Base-by-base conservation (phyloP, 192 early-diverging fungal genomes). In the Coemansia interrupta region DNA sequence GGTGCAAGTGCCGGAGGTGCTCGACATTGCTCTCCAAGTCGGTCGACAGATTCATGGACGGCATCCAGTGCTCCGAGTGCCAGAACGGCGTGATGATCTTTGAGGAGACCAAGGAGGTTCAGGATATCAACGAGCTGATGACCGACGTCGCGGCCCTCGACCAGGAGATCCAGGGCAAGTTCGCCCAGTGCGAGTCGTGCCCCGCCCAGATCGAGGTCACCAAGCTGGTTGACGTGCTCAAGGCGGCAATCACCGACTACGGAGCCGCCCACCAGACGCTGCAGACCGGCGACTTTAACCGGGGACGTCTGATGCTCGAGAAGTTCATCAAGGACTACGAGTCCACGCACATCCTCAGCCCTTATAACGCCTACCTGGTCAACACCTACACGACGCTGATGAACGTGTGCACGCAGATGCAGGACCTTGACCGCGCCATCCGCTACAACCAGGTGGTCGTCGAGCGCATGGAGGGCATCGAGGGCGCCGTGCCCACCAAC, bases 1-100 rank as follows among this genome's bases (percentile, higher is more conserved):
- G 86, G 87, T 91, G 90, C 78, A 80, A 85, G 68, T 91, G 90
- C 66, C 66, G 62, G 41, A 70, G 90, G 20, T 91, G 90, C 73
- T 80, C 72, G 18, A 70, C 71, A 36, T 72, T 78, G 11, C 79
- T 89, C 29, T 81, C 83, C 40, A 77, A 84, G 40, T 87, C 85
- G n/a, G 80, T 84, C 1, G 88, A 89, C 61, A 79, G 88, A 7
- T 83, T 83, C 45, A 72, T 89, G 72, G 83, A 86, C 65, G 86
- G 87, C 17, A 80, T 87, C 41, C 73, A 85, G 44, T 89, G 87
- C 76, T 53, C 58, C 26, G 44, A 68, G 50, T 89, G 87, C 72
- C 69, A 60, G 55, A 29, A 38, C 18, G 81, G 81, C 17, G 76
- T 82, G 58, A 80, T 82, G 76, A 80, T 82, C 66, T 82, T 79